Evolutionary conservation across 306 rosid genomes (phyloP), one percentile per base, ranked within the genome.

Genomic region (Cucumis hystrix): DNA sequence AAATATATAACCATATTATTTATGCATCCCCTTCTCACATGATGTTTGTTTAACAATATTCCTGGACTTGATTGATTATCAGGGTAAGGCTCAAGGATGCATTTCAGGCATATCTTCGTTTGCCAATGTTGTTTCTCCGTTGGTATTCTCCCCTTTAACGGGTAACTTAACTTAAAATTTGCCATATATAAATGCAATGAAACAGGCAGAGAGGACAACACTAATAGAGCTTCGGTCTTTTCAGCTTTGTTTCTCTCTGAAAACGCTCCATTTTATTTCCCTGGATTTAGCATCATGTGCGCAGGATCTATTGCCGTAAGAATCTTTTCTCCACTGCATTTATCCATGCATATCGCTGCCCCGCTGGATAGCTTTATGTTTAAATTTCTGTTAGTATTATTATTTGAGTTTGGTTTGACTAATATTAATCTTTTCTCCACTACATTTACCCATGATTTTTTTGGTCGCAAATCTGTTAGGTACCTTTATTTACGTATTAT

Each of bases 61-160:
- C 10, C 49, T 62, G 25, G 58, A 70, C 47, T 70, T 70, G 40
- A 70, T 23, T 67, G 40, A 33, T 56, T 41, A 13, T 17, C 78
- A 92, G 97, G 98, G 98, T 66, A 92, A 76, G 85, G 98, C 97
- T 76, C 97, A 90, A 83, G 98, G 98, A 74, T 95, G 97, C 82
- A 89, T 95, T 82, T 90, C 98, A 51, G 98, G 98, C 85, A 86
- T 95, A 87, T 89, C 90, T 80, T 89, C 98, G 55, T 75, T 90
- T 59, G 92, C 97, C 30, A 87, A 90, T 76, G 87, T 90, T 51
- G 87, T 90, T 60, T 90, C 97, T 82, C 98, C 98, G 10, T 80
- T 94, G 79, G 92, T 86, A 78, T 91, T 91, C 89, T 89, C 97
- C 83, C 98, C 98, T 73, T 82, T 94, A 81, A 92, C 98, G 16